Evolutionary conservation across 768 basidiomycete genomes (phyloP).

Genomic region (Lanmaoa pseudosensibilis): DNA sequence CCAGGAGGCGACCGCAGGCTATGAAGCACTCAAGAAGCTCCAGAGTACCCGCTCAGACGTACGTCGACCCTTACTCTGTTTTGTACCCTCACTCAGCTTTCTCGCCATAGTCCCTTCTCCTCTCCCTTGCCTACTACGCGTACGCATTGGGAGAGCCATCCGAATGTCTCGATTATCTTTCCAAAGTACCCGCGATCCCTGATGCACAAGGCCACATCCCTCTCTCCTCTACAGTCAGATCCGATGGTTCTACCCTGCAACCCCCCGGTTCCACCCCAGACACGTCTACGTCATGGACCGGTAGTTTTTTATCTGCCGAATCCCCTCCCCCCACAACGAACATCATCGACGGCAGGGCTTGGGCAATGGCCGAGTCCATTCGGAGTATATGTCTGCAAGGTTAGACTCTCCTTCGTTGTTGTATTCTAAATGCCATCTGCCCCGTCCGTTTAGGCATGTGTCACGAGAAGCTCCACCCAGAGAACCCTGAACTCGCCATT

Average conservation of each 20-base stretch:
- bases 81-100: conserved; percentile 4
- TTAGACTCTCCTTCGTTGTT: conserved; percentile 30
- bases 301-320: conserved; percentile 48
- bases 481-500: conserved; percentile 52
- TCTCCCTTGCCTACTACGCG: conserved; percentile 75
- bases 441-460: conserved; percentile 61
- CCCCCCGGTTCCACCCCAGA: conserved; percentile 36
- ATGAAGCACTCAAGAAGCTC: conserved; percentile 52
- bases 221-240: conserved; percentile 41
- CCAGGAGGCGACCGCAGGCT: conserved; percentile 57
- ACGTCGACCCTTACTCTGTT: conserved; percentile 31
- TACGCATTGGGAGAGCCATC: conserved; percentile 70
- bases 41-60: conserved; percentile 57
- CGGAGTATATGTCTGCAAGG: conserved; percentile 80
- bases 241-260: conserved; percentile 39
- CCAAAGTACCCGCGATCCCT: conserved; percentile 52
- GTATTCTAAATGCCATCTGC: not conserved
- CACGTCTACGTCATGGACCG: conserved; percentile 50
- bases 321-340: conserved; percentile 46
- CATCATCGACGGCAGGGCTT: conserved; percentile 66
- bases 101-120: conserved; percentile 56
- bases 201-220: conserved; percentile 58
- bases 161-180: conserved; percentile 61
- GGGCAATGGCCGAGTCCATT: conserved; percentile 71
- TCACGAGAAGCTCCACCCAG: conserved; percentile 57